Evolutionary conservation across 2,329 filamentous ascomycete genomes (phyloP), one percentile per base, ranked within the genome.

Genomic region (Clarireedia homoeocarpa): DNA sequence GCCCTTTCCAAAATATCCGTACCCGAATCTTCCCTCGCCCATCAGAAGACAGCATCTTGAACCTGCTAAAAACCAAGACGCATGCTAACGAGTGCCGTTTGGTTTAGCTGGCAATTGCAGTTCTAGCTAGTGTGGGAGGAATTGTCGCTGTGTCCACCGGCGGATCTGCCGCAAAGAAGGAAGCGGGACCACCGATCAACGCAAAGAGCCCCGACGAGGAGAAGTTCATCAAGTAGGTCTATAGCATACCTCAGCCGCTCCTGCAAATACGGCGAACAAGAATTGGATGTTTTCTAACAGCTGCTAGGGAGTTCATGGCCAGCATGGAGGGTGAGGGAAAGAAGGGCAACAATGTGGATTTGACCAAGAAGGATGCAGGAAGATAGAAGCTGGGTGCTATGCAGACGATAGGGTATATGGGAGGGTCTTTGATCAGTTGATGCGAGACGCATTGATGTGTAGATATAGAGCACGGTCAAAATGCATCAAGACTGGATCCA

Each of bases 191-290:
- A 61, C 67, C 68, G 15, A 66, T 70, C 58, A 69, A 70, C 56
- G 68, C 68, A n/a, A 50, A 57, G 54, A 69, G 67, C 53, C 62
- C 66, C 20, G 68, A 69, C 38, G 67, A 70, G 65, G 68, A 69
- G 63, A 68, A 57, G 52, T 70, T 69, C 58, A 69, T 70, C 57
- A 68, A 69, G 68, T 70, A 66, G 51, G 67, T 66, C 39, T 36
- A 12, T 4, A 15, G 7, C 14, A 20, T 6, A 24, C 4, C 52
- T 39, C 23, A 23, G 17, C 17, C 17, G 12, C 14, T n/a, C 2
- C n/a, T 10, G 34, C 24, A 34, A 24, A 39, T 30, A 5, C 15
- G 9, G 36, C 27, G 7, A 26, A 20, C 6, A 27, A 5, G 6
- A 14, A 20, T 26, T 38, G 17, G 20, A 48, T 24, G 30, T 30